phyloP scores from a whole-genome alignment of 2,329 filamentous ascomycete genomes.

The Ophiocordyceps unilateralis region DNA sequence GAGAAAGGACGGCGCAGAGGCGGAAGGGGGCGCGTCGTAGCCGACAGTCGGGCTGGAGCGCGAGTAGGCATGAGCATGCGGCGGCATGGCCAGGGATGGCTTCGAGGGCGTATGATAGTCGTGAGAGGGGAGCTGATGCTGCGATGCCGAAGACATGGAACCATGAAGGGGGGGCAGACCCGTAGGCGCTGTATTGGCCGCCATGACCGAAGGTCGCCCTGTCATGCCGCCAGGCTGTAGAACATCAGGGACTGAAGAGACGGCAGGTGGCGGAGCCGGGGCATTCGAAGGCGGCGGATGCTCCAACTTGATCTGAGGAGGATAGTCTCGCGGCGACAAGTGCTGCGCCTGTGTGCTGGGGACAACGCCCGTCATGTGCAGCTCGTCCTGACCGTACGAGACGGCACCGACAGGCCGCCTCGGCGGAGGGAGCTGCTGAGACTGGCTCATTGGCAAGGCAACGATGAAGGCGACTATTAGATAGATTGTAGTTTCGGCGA shows the following conservation, averaged over 20 bases:
- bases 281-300: conserved; percentile 20
- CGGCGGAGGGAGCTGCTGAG: conserved; percentile 18
- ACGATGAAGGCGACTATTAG: not conserved
- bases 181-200: conserved; percentile 26
- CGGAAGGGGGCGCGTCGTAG: conserved; percentile 27
- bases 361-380: conserved; percentile 32
- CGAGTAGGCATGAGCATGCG: conserved; percentile 62
- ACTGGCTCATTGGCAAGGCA: conserved; percentile 19
- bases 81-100: conserved; percentile 42
- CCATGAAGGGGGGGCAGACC: conserved; percentile 27
- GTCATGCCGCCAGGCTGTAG: conserved; percentile 37
- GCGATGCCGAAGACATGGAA: conserved; percentile 12
- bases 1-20: conserved; percentile 23
- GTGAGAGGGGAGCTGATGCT: conserved; percentile 23
- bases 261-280: conserved; percentile 14
- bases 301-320: conserved; percentile 34
- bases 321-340: conserved; percentile 26
- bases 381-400: conserved; percentile 26
- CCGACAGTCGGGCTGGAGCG: conserved; percentile 60
- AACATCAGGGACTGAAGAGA: conserved; percentile 35
- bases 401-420: conserved; percentile 9
- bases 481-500: not conserved
- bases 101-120: conserved; percentile 48
- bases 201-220: conserved; percentile 16
- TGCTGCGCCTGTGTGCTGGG: conserved; percentile 17